phyloP scores from a whole-genome alignment of 1,284 basidiomycete species.

The Xerocomus cyaneibrunnescens region DNA sequence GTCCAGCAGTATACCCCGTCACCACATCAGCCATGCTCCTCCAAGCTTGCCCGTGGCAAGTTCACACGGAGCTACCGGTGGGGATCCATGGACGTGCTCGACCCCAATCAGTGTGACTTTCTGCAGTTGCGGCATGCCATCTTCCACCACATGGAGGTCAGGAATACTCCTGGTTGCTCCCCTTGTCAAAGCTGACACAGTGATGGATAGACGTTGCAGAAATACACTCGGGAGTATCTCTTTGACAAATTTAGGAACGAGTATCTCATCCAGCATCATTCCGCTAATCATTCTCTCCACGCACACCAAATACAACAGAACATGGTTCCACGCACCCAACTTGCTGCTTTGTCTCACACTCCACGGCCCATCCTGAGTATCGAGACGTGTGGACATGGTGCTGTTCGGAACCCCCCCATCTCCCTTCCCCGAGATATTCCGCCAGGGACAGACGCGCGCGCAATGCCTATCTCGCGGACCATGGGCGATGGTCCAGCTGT shows the following conservation, averaged over 20 bases:
- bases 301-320: constrained; percentile 42
- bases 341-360: constrained; percentile 46
- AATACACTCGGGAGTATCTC: constrained; percentile 79
- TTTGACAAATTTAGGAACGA: constrained; percentile 74
- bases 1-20: constrained; percentile 67
- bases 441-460: constrained; percentile 43
- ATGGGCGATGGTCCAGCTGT: constrained; percentile 36
- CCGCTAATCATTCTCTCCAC: constrained; percentile 45
- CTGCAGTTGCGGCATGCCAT: constrained; percentile 67
- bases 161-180: constrained; percentile 27
- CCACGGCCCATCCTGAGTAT: constrained; percentile 69
- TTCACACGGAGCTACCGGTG: constrained; percentile 73
- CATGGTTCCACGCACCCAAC: constrained; percentile 37
- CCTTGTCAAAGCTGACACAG: constrained; percentile 20
- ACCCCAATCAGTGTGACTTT: constrained; percentile 76
- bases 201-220: constrained; percentile 64
- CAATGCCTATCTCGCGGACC: constrained; percentile 40
- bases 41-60: constrained; percentile 56
- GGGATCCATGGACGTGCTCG: constrained; percentile 76
- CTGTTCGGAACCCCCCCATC: constrained; percentile 48
- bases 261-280: constrained; percentile 50
- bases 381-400: constrained; percentile 54
- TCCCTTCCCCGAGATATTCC: constrained; percentile 48
- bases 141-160: constrained; percentile 80
- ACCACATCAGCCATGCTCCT: constrained; percentile 38